A percentile compares a stretch with the other conserved stretches of the same genome.
Evolutionary conservation across 331 rosid genomes (phyloP).

Genomic region (Spiraea crenata): DNA sequence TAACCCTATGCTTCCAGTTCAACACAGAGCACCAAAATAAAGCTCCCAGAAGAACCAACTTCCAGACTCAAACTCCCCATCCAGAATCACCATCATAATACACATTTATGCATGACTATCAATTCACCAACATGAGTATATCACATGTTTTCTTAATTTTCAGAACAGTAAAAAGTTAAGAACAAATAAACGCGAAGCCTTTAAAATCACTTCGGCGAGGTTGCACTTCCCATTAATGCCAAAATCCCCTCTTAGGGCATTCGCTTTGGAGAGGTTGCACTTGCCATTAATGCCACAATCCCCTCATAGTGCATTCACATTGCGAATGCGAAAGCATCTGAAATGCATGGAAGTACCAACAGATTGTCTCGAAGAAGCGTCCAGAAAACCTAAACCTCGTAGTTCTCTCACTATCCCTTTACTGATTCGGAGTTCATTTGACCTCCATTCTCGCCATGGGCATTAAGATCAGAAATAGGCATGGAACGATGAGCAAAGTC

Average conservation of each 20-base stretch:
- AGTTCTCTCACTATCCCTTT: slow-evolving; percentile 30
- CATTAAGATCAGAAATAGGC: slow-evolving; percentile 52
- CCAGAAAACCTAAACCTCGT: background rate
- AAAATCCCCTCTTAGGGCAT: slow-evolving; percentile 6
- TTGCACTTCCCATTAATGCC: slow-evolving; percentile 8
- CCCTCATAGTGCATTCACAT: slow-evolving; percentile 10
- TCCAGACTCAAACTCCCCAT: slow-evolving; percentile 34
- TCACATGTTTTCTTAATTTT: slow-evolving; percentile 20
- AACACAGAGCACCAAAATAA: slow-evolving; percentile 48
- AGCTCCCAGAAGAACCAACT: slow-evolving; percentile 38
- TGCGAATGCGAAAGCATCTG: slow-evolving; percentile 7
- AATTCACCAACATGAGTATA: slow-evolving; percentile 33
- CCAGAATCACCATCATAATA: slow-evolving; percentile 33
- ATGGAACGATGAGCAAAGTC: slow-evolving; percentile 68
- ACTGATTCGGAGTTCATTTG: slow-evolving; percentile 79
- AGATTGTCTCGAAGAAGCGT: background rate
- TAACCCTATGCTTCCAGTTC: slow-evolving; percentile 34
- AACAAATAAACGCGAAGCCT: slow-evolving; percentile 14
- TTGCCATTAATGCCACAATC: slow-evolving; percentile 5
- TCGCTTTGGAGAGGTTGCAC: slow-evolving; percentile 14
- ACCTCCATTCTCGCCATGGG: slow-evolving; percentile 49
- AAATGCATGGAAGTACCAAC: background rate
- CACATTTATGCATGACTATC: slow-evolving; percentile 42
- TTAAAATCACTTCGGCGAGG: slow-evolving; percentile 19
- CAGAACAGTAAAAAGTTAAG: slow-evolving; percentile 8